phyloP scores from a whole-genome alignment of 2,329 filamentous ascomycete genomes.

The Penicillium psychrosexuale region DNA sequence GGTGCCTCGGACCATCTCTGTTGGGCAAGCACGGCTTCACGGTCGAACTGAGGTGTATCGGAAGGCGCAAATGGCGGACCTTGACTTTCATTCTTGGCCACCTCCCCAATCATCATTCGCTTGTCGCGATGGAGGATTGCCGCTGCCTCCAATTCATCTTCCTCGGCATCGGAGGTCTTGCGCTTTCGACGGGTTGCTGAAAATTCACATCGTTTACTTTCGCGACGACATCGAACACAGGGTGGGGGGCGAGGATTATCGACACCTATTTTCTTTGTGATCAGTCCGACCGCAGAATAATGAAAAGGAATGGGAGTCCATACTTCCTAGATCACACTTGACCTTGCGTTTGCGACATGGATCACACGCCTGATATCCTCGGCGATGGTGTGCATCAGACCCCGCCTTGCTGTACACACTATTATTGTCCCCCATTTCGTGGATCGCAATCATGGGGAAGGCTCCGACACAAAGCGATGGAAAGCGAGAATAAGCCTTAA shows the following conservation, averaged over 20 bases:
- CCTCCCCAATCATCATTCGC: conserved; percentile 54
- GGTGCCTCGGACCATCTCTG: conserved; percentile 33
- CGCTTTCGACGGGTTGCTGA: conserved; percentile 90
- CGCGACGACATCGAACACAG: conserved; percentile 87
- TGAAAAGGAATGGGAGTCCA: conserved; percentile 17
- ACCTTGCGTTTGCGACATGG: conserved; percentile 50
- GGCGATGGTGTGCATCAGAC: conserved; percentile 42
- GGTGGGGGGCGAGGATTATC: conserved; percentile 93
- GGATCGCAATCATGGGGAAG: conserved; percentile 25
- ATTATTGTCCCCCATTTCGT: conserved; percentile 24
- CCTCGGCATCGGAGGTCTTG: conserved; percentile 58
- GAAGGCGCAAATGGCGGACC: conserved; percentile 27
- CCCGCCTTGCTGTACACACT: conserved; percentile 28
- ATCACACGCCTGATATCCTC: conserved; percentile 50
- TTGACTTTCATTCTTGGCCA: conserved; percentile 29
- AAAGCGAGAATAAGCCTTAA: conserved; percentile 38
- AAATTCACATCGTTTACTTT: conserved; percentile 97
- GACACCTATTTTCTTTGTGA: conserved; percentile 51
- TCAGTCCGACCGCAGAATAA: conserved; percentile 15
- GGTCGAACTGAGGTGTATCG: conserved; percentile 27
- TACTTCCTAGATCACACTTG: conserved; percentile 50
- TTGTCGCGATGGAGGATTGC: conserved; percentile 43
- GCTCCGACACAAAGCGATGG: conserved; percentile 32
- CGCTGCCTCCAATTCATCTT: conserved; percentile 42
- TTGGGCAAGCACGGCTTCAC: conserved; percentile 21